phyloP scores from a whole-genome alignment of 2,329 filamentous ascomycete genomes.

The Aspergillus sp. region DNA sequence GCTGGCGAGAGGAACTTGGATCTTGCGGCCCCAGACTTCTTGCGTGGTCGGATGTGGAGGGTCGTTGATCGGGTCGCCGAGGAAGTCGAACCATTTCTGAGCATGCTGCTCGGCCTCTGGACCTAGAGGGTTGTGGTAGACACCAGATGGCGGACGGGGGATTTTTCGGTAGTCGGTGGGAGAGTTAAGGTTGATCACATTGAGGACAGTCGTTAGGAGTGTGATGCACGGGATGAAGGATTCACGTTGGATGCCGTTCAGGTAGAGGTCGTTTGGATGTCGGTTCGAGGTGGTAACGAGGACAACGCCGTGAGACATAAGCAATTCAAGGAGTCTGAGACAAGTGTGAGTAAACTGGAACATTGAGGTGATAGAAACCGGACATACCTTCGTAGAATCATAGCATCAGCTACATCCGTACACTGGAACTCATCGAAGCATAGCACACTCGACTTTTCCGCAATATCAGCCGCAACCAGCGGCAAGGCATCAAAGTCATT shows the following conservation, averaged over 20 bases:
- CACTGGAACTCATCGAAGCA: slow-evolving; percentile 99
- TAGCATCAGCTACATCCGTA: slow-evolving; percentile 96
- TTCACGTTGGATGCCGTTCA: slow-evolving; percentile 94
- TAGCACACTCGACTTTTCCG: slow-evolving; percentile 76
- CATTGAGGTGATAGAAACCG: not conserved
- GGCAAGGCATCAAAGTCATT: slow-evolving; percentile 88
- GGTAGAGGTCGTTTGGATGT: slow-evolving; percentile 95
- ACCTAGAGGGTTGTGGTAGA: slow-evolving; percentile 89
- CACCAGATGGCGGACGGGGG: slow-evolving; percentile 83
- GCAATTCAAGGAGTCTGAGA: slow-evolving; percentile 70
- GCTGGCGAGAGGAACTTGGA: slow-evolving; percentile 81
- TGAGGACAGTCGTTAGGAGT: slow-evolving; percentile 78
- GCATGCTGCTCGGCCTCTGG: slow-evolving; percentile 74
- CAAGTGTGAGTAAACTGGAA: not conserved
- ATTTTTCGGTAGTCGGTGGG: slow-evolving; percentile 97
- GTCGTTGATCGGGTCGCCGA: slow-evolving; percentile 76
- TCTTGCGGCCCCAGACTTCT: slow-evolving; percentile 88
- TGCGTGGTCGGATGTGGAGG: slow-evolving; percentile 78
- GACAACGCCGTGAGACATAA: slow-evolving; percentile 97
- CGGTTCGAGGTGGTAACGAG: slow-evolving; percentile 94
- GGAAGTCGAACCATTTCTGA: slow-evolving; percentile 92
- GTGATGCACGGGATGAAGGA: slow-evolving; percentile 95
- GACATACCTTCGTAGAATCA: slow-evolving; percentile 78
- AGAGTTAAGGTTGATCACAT: slow-evolving; percentile 92
- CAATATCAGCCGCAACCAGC: slow-evolving; percentile 92